Conservation (phyloP, 805 yeast species). For the Candida ipomoeae region DNA sequence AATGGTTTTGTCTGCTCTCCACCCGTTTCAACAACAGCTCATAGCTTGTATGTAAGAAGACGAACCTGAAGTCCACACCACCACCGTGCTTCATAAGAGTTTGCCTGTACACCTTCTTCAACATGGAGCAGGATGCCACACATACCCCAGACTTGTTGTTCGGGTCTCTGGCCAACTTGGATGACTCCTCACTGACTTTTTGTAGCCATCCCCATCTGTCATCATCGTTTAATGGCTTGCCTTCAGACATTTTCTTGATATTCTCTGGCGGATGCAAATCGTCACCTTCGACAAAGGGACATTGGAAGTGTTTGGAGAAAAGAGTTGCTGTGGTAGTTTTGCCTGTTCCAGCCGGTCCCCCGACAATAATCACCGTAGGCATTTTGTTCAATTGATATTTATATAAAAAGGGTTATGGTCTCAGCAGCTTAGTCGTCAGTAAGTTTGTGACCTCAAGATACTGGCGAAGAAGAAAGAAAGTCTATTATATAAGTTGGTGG, state of each 20-base stretch:
- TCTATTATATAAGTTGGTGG: neutral
- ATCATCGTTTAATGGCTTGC: slow-evolving; percentile 78
- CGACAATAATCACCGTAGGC: slow-evolving; percentile 55
- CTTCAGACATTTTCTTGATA: slow-evolving; percentile 76
- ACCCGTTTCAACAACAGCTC: slow-evolving; percentile 63
- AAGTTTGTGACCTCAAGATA: neutral
- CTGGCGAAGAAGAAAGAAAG: neutral
- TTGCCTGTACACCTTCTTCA: slow-evolving; percentile 72
- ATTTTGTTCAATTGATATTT: neutral
- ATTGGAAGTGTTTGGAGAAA: slow-evolving; percentile 42
- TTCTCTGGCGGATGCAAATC: slow-evolving; percentile 65
- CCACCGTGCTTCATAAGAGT: slow-evolving; percentile 41
- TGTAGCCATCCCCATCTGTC: slow-evolving; percentile 92
- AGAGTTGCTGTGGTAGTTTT: slow-evolving; percentile 71
- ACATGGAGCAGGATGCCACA: slow-evolving; percentile 80
- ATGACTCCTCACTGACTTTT: slow-evolving; percentile 41
- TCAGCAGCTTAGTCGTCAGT: no score
- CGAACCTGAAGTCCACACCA: slow-evolving; percentile 46
- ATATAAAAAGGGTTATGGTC: neutral
- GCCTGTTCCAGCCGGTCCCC: slow-evolving; percentile 97
- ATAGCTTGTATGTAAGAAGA: slow-evolving; percentile 63
- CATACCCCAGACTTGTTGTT: slow-evolving; percentile 24
- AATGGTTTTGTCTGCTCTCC: slow-evolving; percentile 65
- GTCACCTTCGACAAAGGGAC: slow-evolving; percentile 84
- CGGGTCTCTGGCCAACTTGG: slow-evolving; percentile 31